Base-by-base conservation (phyloP, 75 land plant species). In the Cryptomeria japonica region DNA sequence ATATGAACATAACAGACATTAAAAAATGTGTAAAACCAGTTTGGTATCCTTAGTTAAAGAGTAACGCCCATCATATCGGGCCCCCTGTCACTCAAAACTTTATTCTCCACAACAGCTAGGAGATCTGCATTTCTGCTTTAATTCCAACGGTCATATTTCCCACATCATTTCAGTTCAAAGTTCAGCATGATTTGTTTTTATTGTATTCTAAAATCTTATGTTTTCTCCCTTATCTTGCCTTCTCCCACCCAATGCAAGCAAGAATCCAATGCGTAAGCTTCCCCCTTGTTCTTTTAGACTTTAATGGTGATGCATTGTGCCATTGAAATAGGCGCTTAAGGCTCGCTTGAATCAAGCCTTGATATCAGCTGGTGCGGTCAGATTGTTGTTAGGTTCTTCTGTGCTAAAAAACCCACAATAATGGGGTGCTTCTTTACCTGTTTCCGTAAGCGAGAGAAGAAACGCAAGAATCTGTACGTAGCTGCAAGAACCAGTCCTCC, bases 371-470 rank as follows among this genome's bases (percentile, higher is more conserved):
- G 85, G 36, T 72, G 11, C 10, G 36, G 15, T 55, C 64, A 36
- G 61, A 55, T 51, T 84, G 5, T 31, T 51, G 39, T 28, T 42
- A 36, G 22, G 42, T 38, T 83, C 14, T 28, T 83, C 36, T 34
- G 64, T 49, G 41, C 32, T 84, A 51, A 51, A 84, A 55, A 34
- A 39, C 53, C 39, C 34, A 18, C 22, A 84, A 38, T 5, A n/a
- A 83, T 84, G 85, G 85, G 85, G 64, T 84, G 85, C 49, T 84
- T 84, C 85, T 55, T 51, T 49, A 18, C 37, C 22, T 84, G 85
- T 36, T 84, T 84, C 49, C 61, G 85, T 4, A 5, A 18, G 19
- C 49, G 39, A 36, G 61, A 84, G 38, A 13, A 38, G 55, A 84
- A 84, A 1, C 56, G 85, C 15, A 84, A 47, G 55, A 49, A 53